phyloP scores from a whole-genome alignment of 768 basidiomycete species.

The Lentinula edodes region DNA sequence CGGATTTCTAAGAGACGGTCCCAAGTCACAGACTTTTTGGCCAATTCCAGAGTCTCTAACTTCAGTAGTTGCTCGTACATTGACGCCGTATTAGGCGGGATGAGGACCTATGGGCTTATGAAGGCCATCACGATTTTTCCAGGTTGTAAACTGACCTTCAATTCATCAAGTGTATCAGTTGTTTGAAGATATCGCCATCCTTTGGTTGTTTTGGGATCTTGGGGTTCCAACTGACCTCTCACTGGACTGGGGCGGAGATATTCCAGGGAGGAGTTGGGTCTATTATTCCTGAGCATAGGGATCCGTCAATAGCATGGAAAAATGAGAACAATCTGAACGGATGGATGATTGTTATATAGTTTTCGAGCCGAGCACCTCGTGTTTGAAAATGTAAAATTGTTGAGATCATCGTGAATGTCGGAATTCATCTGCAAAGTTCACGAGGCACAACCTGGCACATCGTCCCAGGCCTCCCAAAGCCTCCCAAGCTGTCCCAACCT shows the following conservation, averaged over 20 bases:
- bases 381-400: slow-evolving; percentile 5
- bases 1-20: slow-evolving; percentile 69
- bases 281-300: slow-evolving; percentile 10
- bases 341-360: slow-evolving; percentile 3
- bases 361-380: background rate
- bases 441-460: background rate
- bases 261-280: slow-evolving; percentile 31
- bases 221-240: slow-evolving; percentile 70
- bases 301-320: slow-evolving; percentile 12
- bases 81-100: slow-evolving; percentile 61
- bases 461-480: too few species aligned
- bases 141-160: slow-evolving; percentile 42
- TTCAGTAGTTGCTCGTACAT: slow-evolving; percentile 64
- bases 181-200: slow-evolving; percentile 73
- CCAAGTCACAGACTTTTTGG: slow-evolving; percentile 53
- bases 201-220: slow-evolving; percentile 44
- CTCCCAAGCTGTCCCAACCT: too few species aligned
- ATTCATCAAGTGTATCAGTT: slow-evolving; percentile 71
- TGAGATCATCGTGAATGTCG: background rate
- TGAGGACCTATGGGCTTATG: slow-evolving; percentile 42
- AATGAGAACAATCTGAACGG: background rate
- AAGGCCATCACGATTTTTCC: background rate
- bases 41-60: slow-evolving; percentile 55
- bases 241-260: slow-evolving; percentile 61
- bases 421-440: background rate